Conservation (phyloP, 225 moss, liverwort and hornwort genomes). For the Rhytidiadelphus loreus region DNA sequence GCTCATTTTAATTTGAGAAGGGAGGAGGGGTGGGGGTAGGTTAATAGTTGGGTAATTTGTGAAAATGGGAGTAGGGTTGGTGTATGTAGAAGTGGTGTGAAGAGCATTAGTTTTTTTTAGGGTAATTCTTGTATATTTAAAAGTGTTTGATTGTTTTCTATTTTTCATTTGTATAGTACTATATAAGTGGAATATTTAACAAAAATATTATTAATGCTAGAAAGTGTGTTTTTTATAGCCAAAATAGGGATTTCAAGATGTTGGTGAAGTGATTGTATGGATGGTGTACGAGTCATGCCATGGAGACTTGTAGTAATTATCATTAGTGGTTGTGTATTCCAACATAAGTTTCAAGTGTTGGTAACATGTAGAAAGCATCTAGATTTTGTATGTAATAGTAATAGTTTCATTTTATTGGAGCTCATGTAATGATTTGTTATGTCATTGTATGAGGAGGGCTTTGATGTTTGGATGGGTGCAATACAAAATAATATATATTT, state of each 20-base stretch:
- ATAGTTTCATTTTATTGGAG: neutral
- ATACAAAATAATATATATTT: neutral
- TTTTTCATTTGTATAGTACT: neutral
- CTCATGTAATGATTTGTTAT: neutral
- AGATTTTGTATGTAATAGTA: neutral
- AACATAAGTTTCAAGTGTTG: neutral
- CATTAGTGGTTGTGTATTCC: neutral
- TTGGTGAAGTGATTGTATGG: neutral
- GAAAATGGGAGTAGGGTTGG: too few relatives aligned
- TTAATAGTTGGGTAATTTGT: neutral
- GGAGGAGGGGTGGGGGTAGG: neutral
- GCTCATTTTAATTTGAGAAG: neutral
- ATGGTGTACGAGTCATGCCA: neutral
- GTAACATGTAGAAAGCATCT: neutral
- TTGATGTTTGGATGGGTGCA: neutral
- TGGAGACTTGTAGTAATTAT: accelerated
- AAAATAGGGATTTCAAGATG: neutral
- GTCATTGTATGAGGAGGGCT: neutral
- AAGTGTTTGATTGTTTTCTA: neutral
- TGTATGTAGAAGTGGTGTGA: neutral
- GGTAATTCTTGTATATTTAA: neutral
- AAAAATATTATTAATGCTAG: neutral
- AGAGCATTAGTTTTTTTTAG: neutral
- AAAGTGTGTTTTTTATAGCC: neutral
- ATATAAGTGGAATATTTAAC: neutral